Evolutionary conservation across 306 rosid genomes (phyloP).

Genomic region (Inga laurina): DNA sequence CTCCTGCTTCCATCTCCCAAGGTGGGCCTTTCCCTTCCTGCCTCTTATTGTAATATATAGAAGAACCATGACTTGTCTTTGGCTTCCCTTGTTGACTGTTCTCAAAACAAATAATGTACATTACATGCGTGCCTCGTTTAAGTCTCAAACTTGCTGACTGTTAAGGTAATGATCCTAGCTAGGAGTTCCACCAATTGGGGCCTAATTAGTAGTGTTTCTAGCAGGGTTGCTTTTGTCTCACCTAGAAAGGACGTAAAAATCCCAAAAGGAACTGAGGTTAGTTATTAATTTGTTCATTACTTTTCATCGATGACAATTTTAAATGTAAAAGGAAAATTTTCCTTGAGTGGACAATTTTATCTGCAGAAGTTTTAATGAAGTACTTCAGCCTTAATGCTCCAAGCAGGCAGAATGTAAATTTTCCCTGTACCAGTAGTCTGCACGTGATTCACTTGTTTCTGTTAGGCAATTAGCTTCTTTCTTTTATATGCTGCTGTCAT

Average conservation of each 20-base stretch:
- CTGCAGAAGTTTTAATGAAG: not conserved
- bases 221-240: not conserved
- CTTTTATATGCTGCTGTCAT: not conserved
- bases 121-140: not conserved
- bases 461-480: not conserved
- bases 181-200: not conserved
- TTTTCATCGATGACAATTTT: not conserved
- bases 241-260: not conserved
- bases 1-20: conserved; percentile 49
- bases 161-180: not conserved
- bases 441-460: not conserved
- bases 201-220: not conserved
- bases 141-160: not conserved
- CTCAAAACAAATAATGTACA: not conserved
- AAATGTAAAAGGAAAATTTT: not conserved
- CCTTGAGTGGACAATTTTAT: not conserved
- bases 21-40: conserved; percentile 36
- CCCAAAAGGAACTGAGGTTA: not conserved
- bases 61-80: not conserved
- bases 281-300: not conserved
- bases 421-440: not conserved
- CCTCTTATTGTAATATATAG: not conserved
- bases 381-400: not conserved
- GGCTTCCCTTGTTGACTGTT: not conserved
- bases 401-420: not conserved